Evolutionary conservation across 2,329 filamentous ascomycete species (phyloP).

Genomic region (Colletotrichum orchidophilum): DNA sequence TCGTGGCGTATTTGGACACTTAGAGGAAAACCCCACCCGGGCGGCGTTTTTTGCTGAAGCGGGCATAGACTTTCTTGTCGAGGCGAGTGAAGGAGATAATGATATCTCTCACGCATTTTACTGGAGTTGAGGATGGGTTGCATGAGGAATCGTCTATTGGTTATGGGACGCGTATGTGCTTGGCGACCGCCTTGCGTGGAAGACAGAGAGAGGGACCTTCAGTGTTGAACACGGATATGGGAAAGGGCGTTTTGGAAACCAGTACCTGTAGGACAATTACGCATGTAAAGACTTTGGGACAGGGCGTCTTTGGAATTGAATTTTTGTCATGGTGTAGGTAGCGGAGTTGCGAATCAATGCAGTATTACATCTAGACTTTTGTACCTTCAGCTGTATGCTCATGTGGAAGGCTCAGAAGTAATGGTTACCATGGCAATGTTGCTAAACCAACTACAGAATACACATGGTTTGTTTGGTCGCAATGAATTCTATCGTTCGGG

Average conservation of each 20-base stretch:
- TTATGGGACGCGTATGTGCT: background rate
- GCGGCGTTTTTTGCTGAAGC: slow-evolving; percentile 3
- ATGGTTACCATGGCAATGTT: background rate
- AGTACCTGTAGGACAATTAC: background rate
- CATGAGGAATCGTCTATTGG: background rate
- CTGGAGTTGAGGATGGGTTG: slow-evolving; percentile 33
- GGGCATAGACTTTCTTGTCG: background rate
- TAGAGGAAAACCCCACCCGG: background rate
- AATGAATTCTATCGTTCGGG: too few species aligned
- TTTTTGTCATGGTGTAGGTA: background rate
- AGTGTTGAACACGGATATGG: background rate
- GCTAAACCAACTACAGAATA: background rate
- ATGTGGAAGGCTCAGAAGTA: too few species aligned
- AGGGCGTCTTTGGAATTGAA: background rate
- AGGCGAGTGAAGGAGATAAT: background rate
- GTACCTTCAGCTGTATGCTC: too few species aligned
- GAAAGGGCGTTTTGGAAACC: background rate
- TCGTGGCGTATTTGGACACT: background rate
- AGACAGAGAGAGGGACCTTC: background rate
- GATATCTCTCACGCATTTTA: background rate
- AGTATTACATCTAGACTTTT: background rate
- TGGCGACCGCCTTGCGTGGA: background rate
- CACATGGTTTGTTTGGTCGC: too few species aligned
- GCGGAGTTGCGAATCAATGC: background rate
- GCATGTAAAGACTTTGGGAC: background rate